These are phyloP conservation scores for Podospora appendiculata DNA, from an alignment of 495 filamentous ascomycete genomes.

Conservation along the genomic window DNA sequence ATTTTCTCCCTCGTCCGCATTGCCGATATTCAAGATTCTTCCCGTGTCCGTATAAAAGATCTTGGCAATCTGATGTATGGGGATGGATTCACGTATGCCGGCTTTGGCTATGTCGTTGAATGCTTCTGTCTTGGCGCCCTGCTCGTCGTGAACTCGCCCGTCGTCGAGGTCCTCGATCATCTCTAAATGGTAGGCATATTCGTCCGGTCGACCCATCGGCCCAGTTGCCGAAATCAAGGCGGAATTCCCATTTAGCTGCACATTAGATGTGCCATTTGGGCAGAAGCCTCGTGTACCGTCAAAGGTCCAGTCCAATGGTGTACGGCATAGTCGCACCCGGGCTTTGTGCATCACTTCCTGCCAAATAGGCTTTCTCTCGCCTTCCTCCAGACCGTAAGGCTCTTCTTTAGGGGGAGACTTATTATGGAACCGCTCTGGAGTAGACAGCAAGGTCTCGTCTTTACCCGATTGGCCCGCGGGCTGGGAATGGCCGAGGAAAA, in stretches of 20 bases:
- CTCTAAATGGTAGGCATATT: constrained; percentile 83
- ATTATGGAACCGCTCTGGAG: not conserved
- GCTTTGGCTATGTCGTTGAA: constrained; percentile 67
- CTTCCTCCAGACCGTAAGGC: constrained; percentile 40
- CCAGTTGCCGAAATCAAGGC: not conserved
- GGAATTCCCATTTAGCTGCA: not conserved
- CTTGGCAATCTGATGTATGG: constrained; percentile 86
- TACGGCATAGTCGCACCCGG: constrained; percentile 65
- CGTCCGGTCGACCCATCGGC: constrained; percentile 30
- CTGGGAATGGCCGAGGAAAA: constrained; percentile 69
- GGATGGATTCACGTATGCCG: constrained; percentile 76
- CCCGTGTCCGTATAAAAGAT: constrained; percentile 98
- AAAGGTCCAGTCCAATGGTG: constrained; percentile 25
- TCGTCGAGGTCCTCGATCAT: constrained; percentile 93
- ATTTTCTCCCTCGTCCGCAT: constrained; percentile 64
- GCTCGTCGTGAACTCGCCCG: constrained; percentile 75
- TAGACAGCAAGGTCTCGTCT: constrained; percentile 13
- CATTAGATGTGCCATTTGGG: constrained; percentile 1
- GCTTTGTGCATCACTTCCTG: constrained; percentile 98
- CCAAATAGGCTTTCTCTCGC: constrained; percentile 73
- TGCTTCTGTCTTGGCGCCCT: constrained; percentile 54
- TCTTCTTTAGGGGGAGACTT: constrained; percentile 1
- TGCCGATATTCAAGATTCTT: constrained; percentile 83
- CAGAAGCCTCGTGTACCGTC: constrained; percentile 16
- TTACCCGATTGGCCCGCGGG: constrained; percentile 16